phyloP scores from a whole-genome alignment of 495 filamentous ascomycete species.

The Aspergillus nanangensis region DNA sequence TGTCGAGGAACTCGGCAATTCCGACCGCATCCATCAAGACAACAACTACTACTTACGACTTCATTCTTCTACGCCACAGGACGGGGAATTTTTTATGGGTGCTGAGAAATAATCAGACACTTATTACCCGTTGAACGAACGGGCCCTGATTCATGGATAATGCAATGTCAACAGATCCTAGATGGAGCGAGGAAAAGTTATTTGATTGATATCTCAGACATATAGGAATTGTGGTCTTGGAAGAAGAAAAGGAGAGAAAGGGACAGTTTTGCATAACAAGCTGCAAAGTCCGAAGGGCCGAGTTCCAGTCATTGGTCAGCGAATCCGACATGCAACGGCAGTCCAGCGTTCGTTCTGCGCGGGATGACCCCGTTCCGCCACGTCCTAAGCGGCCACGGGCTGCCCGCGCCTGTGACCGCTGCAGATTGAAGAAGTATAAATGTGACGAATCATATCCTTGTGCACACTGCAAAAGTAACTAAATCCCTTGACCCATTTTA shows the following conservation, averaged over 20 bases:
- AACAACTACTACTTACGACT: neutral
- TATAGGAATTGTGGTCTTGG: too few species aligned
- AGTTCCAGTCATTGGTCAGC: neutral
- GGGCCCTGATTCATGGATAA: too few species aligned
- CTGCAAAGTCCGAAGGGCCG: too few species aligned
- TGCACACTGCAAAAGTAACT: constrained; percentile 35
- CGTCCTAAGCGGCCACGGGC: constrained; percentile 35
- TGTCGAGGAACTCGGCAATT: constrained; percentile 10
- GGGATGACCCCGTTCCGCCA: constrained; percentile 22
- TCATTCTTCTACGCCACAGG: too few species aligned
- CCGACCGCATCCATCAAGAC: neutral
- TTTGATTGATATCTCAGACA: too few species aligned
- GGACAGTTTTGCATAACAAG: too few species aligned
- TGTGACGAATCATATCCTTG: constrained; percentile 41
- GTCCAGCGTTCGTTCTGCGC: constrained; percentile 6
- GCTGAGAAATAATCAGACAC: too few species aligned
- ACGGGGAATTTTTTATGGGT: too few species aligned
- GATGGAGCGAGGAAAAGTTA: too few species aligned
- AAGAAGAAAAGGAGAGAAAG: too few species aligned
- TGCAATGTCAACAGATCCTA: too few species aligned
- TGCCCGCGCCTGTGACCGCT: constrained; percentile 38
- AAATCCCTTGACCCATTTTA: neutral
- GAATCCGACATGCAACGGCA: neutral
- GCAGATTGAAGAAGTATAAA: constrained; percentile 41
- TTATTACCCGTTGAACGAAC: too few species aligned